Conservation (phyloP, 129 eudicot species). For the Sambucus nigra region DNA sequence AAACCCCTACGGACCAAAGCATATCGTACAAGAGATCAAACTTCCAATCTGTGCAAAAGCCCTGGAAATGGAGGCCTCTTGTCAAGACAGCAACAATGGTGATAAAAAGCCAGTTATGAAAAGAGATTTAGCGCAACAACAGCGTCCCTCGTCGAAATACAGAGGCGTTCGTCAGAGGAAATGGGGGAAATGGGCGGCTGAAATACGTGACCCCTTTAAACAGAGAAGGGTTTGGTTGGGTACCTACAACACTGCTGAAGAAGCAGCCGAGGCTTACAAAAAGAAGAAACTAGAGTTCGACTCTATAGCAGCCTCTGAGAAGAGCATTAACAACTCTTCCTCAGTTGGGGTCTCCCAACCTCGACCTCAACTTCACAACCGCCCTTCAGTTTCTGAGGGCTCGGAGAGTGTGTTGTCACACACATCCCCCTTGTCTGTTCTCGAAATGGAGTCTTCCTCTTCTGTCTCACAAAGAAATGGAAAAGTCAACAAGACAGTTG, state of each 20-base stretch:
- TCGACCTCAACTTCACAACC: not conserved
- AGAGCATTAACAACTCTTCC: not conserved
- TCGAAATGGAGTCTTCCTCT: constrained; percentile 30
- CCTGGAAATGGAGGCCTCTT: constrained; percentile 26
- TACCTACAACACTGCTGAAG: constrained; percentile 57
- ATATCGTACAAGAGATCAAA: constrained; percentile 38
- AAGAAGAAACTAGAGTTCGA: constrained; percentile 49
- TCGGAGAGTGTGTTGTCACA: constrained; percentile 34
- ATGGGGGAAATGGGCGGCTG: constrained; percentile 97
- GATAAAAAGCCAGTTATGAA: constrained; percentile 17
- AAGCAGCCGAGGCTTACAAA: constrained; percentile 59
- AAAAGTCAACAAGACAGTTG: no score
- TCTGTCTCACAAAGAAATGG: not conserved
- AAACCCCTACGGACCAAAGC: constrained; percentile 34
- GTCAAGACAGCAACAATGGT: constrained; percentile 48
- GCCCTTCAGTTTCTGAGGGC: constrained; percentile 36
- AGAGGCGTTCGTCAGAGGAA: constrained; percentile 69
- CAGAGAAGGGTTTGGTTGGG: constrained; percentile 64
- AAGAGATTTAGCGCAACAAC: constrained; percentile 18
- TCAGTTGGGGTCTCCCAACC: constrained; percentile 15
- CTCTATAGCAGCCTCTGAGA: constrained; percentile 13
- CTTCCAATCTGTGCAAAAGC: constrained; percentile 18
- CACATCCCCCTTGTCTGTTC: constrained; percentile 42
- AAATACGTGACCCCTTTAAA: constrained; percentile 63
- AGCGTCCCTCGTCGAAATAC: constrained; percentile 21